Conservation (phyloP, 177 flowering plant genomes). For the Telopea speciosissima region DNA sequence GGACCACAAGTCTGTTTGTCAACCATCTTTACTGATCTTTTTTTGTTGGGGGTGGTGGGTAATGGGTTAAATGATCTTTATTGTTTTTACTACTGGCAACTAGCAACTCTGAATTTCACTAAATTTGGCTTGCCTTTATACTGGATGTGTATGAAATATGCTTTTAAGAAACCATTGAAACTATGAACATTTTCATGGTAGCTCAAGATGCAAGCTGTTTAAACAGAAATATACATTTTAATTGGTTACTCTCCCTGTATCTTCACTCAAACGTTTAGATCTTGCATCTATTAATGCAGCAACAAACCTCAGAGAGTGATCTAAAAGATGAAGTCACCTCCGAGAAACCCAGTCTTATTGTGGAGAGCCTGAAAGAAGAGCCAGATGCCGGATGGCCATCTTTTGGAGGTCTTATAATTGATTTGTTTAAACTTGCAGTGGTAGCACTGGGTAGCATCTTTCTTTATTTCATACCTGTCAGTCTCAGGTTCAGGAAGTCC, state of each 20-base stretch:
- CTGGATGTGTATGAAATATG: neutral
- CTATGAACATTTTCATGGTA: neutral
- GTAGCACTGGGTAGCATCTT: slow-evolving; percentile 41
- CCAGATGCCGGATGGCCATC: slow-evolving; percentile 78
- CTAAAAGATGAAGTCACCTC: slow-evolving; percentile 24
- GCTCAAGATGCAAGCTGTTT: neutral
- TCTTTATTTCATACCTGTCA: slow-evolving; percentile 37
- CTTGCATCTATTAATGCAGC: slow-evolving; percentile 18
- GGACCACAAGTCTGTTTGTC: neutral
- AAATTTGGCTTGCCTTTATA: neutral
- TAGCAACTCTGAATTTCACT: neutral
- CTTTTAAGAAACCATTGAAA: too few species aligned
- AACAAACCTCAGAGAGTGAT: slow-evolving; percentile 27
- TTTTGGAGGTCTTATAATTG: slow-evolving; percentile 60
- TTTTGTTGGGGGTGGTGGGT: too few species aligned
- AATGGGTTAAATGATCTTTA: too few species aligned
- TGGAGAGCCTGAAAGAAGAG: slow-evolving; percentile 52
- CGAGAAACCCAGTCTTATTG: slow-evolving; percentile 39
- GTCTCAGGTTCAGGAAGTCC: slow-evolving; percentile 21
- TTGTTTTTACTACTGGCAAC: neutral
- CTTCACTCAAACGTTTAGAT: neutral
- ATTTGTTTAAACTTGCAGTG: slow-evolving; percentile 55
- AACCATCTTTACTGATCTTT: neutral
- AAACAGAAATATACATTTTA: neutral
- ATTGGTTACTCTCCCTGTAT: neutral